These are phyloP conservation scores for Penicillium verhagenii DNA, from an alignment of 495 filamentous ascomycete species.

Conservation along the genomic window DNA sequence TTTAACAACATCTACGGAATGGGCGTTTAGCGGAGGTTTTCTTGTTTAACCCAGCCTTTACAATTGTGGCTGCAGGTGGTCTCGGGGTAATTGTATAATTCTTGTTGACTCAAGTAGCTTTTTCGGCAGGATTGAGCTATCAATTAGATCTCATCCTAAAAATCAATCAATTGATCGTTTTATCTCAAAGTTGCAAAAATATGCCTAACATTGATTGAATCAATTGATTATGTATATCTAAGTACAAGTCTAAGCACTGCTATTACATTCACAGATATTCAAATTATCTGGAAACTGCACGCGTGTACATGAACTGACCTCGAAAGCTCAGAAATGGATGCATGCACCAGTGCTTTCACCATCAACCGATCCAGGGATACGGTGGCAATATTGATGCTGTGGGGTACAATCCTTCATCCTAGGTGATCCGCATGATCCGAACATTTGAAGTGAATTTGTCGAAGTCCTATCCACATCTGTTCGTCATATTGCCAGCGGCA, in stretches of 20 bases:
- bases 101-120: neutral
- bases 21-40: constrained; percentile 5
- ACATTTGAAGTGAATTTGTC: neutral
- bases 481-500: neutral
- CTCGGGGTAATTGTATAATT: neutral
- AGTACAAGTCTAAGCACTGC: no score
- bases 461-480: neutral
- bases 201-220: no score
- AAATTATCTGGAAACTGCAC: no score
- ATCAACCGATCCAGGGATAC: no score
- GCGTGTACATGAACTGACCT: no score
- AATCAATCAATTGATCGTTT: neutral
- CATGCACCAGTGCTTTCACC: no score
- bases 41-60: neutral
- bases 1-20: neutral
- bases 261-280: no score
- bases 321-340: no score
- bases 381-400: neutral
- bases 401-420: neutral
- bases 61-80: neutral
- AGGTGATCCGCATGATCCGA: neutral
- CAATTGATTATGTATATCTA: no score
- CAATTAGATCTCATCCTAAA: neutral
- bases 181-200: no score
- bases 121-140: neutral